phyloP scores from a whole-genome alignment of 2,329 filamentous ascomycete species.

The Trichoderma cornu-damae region DNA sequence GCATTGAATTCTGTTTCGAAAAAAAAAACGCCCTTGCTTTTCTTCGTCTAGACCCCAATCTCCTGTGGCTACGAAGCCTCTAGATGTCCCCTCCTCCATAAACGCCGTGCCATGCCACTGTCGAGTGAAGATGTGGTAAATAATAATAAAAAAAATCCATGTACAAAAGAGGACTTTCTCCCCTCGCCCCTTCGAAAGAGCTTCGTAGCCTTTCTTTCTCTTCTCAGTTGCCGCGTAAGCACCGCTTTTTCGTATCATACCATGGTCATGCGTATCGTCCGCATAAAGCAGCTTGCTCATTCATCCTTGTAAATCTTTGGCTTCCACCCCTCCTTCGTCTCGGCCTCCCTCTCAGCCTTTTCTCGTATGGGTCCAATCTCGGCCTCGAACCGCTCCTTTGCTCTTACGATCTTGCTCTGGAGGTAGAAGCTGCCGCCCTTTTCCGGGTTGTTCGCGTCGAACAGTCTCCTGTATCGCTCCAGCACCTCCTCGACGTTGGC shows the following conservation, averaged over 20 bases:
- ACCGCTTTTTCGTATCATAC: slow-evolving; percentile 5
- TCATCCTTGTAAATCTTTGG: slow-evolving; percentile 92
- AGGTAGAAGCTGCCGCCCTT: slow-evolving; percentile 98
- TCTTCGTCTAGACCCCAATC: slow-evolving; percentile 24
- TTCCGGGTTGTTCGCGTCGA: slow-evolving; percentile 89
- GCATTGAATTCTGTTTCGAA: slow-evolving; percentile 9
- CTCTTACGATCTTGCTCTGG: slow-evolving; percentile 91
- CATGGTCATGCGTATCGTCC: neutral
- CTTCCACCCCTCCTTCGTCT: slow-evolving; percentile 81
- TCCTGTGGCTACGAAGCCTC: slow-evolving; percentile 29
- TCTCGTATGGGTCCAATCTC: slow-evolving; percentile 71
- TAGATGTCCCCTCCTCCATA: slow-evolving; percentile 28
- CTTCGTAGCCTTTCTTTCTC: neutral
- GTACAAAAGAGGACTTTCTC: slow-evolving; percentile 26
- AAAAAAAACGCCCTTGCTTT: slow-evolving; percentile 12
- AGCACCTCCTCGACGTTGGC: slow-evolving; percentile 74
- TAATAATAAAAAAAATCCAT: neutral
- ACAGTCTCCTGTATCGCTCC: slow-evolving; percentile 87
- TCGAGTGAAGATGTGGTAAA: slow-evolving; percentile 50
- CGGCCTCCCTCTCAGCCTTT: slow-evolving; percentile 67
- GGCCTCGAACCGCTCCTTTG: slow-evolving; percentile 84
- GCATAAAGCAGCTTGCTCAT: slow-evolving; percentile 20
- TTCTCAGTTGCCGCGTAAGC: neutral
- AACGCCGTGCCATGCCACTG: slow-evolving; percentile 51
- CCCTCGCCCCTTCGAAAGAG: neutral